phyloP scores from a whole-genome alignment of 768 basidiomycete genomes.

The Tylopilus sp. region DNA sequence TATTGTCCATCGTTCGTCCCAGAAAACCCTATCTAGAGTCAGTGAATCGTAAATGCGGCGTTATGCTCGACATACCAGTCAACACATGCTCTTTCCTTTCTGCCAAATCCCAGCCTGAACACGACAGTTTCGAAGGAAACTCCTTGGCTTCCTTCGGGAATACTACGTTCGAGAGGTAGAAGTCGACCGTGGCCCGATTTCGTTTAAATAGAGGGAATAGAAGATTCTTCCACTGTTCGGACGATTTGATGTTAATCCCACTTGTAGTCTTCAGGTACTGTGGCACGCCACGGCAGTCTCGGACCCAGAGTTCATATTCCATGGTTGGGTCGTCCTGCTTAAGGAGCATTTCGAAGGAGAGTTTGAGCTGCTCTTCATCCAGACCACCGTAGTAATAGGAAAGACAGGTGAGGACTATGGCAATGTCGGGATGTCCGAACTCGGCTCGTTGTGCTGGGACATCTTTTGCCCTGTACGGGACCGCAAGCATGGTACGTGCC shows the following conservation, averaged over 20 bases:
- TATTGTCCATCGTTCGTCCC: not conserved
- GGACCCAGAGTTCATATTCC: conserved; percentile 34
- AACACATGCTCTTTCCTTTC: conserved; percentile 11
- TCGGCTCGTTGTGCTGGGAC: conserved; percentile 35
- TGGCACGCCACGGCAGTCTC: conserved; percentile 16
- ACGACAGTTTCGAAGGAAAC: conserved; percentile 33
- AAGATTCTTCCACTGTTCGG: conserved; percentile 17
- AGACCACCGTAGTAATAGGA: not conserved
- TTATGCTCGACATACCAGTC: not conserved
- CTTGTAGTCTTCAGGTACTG: conserved; percentile 8
- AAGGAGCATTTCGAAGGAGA: conserved; percentile 28
- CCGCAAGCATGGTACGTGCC: conserved; percentile 33
- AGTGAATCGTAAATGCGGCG: not conserved
- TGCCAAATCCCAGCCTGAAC: conserved; percentile 39
- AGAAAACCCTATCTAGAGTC: not conserved
- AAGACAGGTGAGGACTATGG: not conserved
- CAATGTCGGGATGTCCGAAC: conserved; percentile 6
- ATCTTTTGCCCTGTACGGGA: conserved; percentile 38
- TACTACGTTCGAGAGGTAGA: conserved; percentile 34
- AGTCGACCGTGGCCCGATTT: conserved; percentile 28
- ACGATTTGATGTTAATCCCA: conserved; percentile 30
- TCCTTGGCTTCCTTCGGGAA: conserved; percentile 39
- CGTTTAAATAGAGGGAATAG: conserved; percentile 14
- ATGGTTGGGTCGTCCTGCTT: conserved; percentile 30
- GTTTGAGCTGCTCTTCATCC: conserved; percentile 24